Conservation (phyloP, 371 early-diverging fungal genomes). For the Mucor lusitanicus region DNA sequence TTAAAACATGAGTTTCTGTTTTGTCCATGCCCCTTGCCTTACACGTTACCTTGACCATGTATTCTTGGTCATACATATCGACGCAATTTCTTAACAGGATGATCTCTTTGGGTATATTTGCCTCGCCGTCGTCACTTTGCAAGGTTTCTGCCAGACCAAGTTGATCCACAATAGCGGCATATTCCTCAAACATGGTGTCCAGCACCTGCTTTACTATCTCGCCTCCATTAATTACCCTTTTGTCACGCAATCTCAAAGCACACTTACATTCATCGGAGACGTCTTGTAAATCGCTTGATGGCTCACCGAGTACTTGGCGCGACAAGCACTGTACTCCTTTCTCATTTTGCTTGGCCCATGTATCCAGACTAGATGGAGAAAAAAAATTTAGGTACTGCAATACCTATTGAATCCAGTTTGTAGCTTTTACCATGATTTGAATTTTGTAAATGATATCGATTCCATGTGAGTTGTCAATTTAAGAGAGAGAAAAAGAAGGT, state of each 20-base stretch:
- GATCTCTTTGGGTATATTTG: slow-evolving; percentile 17
- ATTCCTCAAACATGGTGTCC: slow-evolving; percentile 29
- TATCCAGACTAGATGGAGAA: slow-evolving; percentile 20
- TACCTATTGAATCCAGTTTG: background rate
- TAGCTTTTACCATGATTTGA: slow-evolving; percentile 2
- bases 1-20: background rate
- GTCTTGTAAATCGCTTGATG: slow-evolving; percentile 15
- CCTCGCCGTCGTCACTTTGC: background rate
- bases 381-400: background rate
- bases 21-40: background rate
- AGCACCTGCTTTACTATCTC: slow-evolving; percentile 17
- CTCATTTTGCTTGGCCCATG: slow-evolving; percentile 24
- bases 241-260: background rate
- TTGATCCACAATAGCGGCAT: background rate
- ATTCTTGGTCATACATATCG: slow-evolving; percentile 36
- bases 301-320: slow-evolving; percentile 8
- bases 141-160: slow-evolving; percentile 12
- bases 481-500: background rate
- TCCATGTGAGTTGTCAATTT: background rate
- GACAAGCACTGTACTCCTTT: slow-evolving; percentile 22
- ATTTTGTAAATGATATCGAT: background rate
- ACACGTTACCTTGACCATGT: slow-evolving; percentile 26
- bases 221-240: background rate
- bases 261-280: slow-evolving; percentile 16
- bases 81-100: slow-evolving; percentile 16